Evolutionary conservation across 2,329 filamentous ascomycete species (phyloP).

Genomic region (Fusarium austroafricanum): DNA sequence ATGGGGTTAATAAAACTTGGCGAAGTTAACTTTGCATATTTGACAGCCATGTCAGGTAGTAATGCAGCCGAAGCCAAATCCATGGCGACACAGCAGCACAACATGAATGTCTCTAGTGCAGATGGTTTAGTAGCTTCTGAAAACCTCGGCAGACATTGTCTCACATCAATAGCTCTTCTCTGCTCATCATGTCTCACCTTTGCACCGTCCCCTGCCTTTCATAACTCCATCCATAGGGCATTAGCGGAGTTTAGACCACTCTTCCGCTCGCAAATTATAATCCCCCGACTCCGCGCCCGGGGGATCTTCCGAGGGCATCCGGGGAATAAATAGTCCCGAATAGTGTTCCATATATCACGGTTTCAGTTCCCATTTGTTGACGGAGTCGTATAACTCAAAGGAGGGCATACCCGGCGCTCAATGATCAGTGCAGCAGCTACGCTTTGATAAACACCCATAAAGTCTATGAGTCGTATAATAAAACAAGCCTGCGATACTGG

Average conservation of each 20-base stretch:
- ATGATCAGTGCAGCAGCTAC: not conserved
- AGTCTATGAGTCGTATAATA: not conserved
- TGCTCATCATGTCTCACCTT: not conserved
- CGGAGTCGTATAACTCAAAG: not conserved
- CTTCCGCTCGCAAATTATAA: conserved; percentile 16
- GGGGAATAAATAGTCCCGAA: conserved; percentile 23
- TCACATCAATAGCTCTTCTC: not conserved
- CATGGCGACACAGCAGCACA: conserved; percentile 19
- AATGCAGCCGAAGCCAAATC: conserved; percentile 5
- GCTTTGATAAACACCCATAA: not conserved
- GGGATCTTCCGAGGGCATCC: conserved; percentile 4
- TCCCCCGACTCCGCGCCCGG: conserved; percentile 1
- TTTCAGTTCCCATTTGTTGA: not conserved
- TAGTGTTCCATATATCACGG: not conserved
- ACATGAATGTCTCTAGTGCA: too few species aligned
- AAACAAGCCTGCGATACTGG: not conserved
- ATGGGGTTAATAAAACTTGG: conserved; percentile 2
- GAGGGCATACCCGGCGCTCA: too few species aligned
- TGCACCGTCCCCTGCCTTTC: not conserved
- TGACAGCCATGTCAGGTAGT: not conserved
- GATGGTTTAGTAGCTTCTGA: too few species aligned
- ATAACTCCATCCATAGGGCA: conserved; percentile 5
- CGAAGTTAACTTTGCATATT: conserved; percentile 6
- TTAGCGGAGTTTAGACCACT: conserved; percentile 29
- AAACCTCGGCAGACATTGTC: too few species aligned